Conservation (phyloP, 1,284 basidiomycete species). For the Ceratobasidium theobromae region DNA sequence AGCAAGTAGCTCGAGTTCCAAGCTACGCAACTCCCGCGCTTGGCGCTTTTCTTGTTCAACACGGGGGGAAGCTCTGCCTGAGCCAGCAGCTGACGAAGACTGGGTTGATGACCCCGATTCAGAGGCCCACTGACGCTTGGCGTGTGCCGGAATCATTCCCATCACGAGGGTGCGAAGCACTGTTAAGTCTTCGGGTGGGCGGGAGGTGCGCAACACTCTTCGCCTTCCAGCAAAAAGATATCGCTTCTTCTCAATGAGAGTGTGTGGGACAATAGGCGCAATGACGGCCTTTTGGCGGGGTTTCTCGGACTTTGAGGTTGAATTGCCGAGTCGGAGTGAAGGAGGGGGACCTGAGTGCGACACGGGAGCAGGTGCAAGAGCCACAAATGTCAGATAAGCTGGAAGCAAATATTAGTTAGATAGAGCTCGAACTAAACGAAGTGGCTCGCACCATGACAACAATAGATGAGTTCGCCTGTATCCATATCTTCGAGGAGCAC, state of each 20-base stretch:
- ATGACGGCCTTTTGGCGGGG: constrained; percentile 32
- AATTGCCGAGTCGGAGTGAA: constrained; percentile 36
- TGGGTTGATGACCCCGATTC: constrained; percentile 18
- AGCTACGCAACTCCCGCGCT: constrained; percentile 28
- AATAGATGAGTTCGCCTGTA: constrained; percentile 40
- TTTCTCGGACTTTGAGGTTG: constrained; percentile 32
- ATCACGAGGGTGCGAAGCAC: constrained; percentile 8
- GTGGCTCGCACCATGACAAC: constrained; percentile 40
- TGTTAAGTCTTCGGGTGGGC: constrained; percentile 14
- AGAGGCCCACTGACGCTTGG: constrained; percentile 26
- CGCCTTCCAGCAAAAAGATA: constrained; percentile 45
- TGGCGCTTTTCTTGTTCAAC: constrained; percentile 19
- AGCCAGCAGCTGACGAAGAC: constrained; percentile 4
- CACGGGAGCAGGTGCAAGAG: constrained; percentile 35
- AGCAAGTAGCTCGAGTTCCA: constrained; percentile 36
- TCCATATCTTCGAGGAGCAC: constrained; percentile 41
- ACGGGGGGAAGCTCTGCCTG: constrained; percentile 10
- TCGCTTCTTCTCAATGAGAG: constrained; percentile 43
- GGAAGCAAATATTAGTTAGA: not conserved
- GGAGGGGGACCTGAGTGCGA: constrained; percentile 29
- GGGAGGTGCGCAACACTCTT: constrained; percentile 39
- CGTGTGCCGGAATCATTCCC: constrained; percentile 7
- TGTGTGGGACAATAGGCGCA: constrained; percentile 40
- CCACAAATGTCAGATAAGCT: constrained; percentile 46
- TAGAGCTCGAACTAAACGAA: not conserved